phyloP scores from a whole-genome alignment of 495 filamentous ascomycete genomes.

The Aspergillus incahuasiensis region DNA sequence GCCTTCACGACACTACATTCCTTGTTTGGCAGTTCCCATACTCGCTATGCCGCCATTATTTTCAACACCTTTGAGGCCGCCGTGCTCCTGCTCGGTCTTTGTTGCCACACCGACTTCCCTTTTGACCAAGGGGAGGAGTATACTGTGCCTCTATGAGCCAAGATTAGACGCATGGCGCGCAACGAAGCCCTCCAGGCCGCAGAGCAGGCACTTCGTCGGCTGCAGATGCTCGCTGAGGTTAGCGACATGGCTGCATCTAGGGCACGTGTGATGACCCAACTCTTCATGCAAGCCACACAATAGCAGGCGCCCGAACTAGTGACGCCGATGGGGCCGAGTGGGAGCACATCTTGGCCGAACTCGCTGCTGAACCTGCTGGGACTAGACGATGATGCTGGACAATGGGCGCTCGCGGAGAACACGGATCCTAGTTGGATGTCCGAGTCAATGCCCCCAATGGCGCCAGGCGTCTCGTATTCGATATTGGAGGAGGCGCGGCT shows the following conservation, averaged over 20 bases:
- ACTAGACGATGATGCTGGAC: not conserved
- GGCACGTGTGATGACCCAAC: not conserved
- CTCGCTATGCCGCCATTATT: constrained; percentile 17
- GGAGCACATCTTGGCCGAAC: not conserved
- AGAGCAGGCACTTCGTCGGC: not conserved
- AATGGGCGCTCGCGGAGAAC: not conserved
- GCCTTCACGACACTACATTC: constrained; percentile 10
- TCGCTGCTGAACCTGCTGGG: not conserved
- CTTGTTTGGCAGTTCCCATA: constrained; percentile 19
- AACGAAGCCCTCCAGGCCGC: not conserved
- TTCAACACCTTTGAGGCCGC: constrained; percentile 21
- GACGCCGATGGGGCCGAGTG: not conserved
- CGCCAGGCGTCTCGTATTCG: not conserved
- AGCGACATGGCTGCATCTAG: not conserved
- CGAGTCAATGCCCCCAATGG: not conserved
- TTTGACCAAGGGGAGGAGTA: not conserved
- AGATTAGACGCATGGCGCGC: not conserved
- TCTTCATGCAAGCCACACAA: not conserved
- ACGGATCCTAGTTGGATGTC: not conserved
- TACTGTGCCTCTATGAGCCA: not conserved
- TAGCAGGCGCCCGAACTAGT: not conserved
- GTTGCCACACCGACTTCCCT: not conserved
- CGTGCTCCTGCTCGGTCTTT: not conserved
- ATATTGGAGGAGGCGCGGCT: not conserved
- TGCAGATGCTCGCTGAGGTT: not conserved